Base-by-base conservation (phyloP, 2,329 filamentous ascomycete species). In the Aspergillus carbonarius region DNA sequence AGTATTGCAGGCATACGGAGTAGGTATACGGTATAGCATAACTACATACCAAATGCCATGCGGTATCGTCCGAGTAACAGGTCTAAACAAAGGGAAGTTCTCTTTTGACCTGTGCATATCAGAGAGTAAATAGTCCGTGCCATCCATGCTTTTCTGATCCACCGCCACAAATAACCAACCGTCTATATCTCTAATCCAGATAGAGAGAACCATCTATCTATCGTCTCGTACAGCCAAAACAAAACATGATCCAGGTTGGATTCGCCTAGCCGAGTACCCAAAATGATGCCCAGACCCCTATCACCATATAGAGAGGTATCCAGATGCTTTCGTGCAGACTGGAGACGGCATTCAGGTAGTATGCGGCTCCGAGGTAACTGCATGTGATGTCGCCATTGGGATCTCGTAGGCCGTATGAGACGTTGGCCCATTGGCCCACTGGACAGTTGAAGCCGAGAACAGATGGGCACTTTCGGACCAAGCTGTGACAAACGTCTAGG, bases 401-500 rank as follows among this genome's bases (percentile, higher is more conserved):
- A 61, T 69, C 70, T 17, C 76, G 70, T 5, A 17, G 54, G 5
- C 83, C 83, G 69, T 87, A 87, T 32, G 81, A 82, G 10, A 72
- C 68, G 63, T 82, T 78, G 52, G 84, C 63, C 48, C 79, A 81
- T 37, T 70, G 70, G 0, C 79, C 79, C 1, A 69, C 66, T 1
- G 95, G 93, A 76, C 95, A 99, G 1, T 72, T 77, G 68, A 99
- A 97, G 0, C 82, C 81, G 66, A 99, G 78, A 0, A 82, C 76
- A 0, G 92, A 83, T 0, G 95, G 93, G 75, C 95, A 99, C 70
- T 85, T 91, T 75, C 89, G 87, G 10, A 96, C 90, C 1, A 99
- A 82, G 55, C 88, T 85, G 72, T 92, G 95, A 78, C 95, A 99
- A 52, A 97, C 78, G 63, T 96, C 89, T 60, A 90, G 85, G 69